Evolutionary conservation across 495 filamentous ascomycete species (phyloP).

Genomic region (Penicillium atrosanguineum): DNA sequence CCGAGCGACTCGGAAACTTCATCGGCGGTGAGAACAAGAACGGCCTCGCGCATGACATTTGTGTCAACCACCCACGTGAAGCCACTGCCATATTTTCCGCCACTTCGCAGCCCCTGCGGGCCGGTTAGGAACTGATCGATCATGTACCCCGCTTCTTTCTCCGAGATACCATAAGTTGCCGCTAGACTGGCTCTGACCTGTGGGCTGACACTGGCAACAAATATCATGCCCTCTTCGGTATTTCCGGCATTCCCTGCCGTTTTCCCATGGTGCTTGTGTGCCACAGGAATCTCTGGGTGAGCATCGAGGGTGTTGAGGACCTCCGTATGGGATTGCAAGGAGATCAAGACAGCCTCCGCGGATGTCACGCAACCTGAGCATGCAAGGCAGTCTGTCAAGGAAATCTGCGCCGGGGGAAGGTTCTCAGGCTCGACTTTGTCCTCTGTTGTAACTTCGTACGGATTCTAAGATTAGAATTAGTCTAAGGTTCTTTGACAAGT

Average conservation of each 20-base stretch:
- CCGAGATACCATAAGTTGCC: constrained; percentile 70
- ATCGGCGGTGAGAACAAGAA: constrained; percentile 75
- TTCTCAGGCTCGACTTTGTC: constrained; percentile 64
- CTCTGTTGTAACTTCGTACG: constrained; percentile 88
- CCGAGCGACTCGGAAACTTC: constrained; percentile 57
- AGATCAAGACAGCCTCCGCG: constrained; percentile 91
- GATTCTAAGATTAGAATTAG: constrained; percentile 48
- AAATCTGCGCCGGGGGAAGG: constrained; percentile 77
- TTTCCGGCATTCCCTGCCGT: constrained; percentile 23
- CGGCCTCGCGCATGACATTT: constrained; percentile 72
- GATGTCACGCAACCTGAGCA: constrained; percentile 98
- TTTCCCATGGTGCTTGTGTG: constrained; percentile 19
- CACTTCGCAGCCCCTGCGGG: constrained; percentile 60
- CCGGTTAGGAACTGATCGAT: constrained; percentile 77
- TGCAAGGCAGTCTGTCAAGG: constrained; percentile 93
- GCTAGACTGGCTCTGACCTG: constrained; percentile 86
- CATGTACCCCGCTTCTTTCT: constrained; percentile 73
- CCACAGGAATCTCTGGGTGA: constrained; percentile 49
- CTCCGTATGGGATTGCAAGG: constrained; percentile 86
- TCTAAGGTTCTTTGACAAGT: background rate
- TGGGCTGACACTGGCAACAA: constrained; percentile 87
- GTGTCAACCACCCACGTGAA: constrained; percentile 90
- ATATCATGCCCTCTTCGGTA: constrained; percentile 60
- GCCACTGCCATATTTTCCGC: constrained; percentile 67
- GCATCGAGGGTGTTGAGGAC: constrained; percentile 79